phyloP scores from a whole-genome alignment of 2,329 filamentous ascomycete genomes.

The Mycosphaerella sp. region DNA sequence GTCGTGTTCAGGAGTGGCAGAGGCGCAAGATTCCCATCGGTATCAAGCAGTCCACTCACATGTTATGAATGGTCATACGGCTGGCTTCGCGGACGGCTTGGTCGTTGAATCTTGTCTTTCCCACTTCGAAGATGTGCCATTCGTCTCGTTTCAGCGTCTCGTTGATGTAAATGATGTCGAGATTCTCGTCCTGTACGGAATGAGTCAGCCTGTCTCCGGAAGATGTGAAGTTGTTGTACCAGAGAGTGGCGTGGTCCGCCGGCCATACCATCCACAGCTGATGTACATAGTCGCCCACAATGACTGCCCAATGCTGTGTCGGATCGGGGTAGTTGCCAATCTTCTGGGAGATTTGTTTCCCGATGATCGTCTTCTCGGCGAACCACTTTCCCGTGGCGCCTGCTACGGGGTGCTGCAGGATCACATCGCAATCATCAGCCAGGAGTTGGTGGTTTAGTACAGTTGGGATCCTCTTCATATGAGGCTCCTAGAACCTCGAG shows the following conservation, averaged over 20 bases:
- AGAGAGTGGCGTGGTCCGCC: not conserved
- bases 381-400: constrained; percentile 16
- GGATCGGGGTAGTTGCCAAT: constrained; percentile 20
- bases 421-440: not conserved
- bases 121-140: constrained; percentile 18
- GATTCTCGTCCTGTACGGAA: constrained; percentile 11
- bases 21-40: too few relatives aligned
- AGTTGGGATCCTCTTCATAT: too few relatives aligned
- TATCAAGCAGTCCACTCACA: constrained; percentile 4
- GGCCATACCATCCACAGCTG: constrained; percentile 19
- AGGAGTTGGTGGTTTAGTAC: too few relatives aligned
- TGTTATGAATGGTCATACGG: constrained; percentile 18
- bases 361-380: constrained; percentile 17
- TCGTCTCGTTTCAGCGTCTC: constrained; percentile 17
- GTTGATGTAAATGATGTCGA: constrained; percentile 21
- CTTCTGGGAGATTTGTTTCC: constrained; percentile 12
- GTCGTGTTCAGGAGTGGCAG: too few relatives aligned
- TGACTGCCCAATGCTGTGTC: constrained; percentile 20
- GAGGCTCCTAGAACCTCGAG: not conserved
- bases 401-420: constrained; percentile 12
- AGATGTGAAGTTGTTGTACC: not conserved
- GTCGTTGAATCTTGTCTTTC: constrained; percentile 19
- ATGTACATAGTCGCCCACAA: constrained; percentile 19
- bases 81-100: constrained; percentile 16
- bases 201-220: not conserved